Percentiles rank a stretch among this genome's conserved stretches.
These are phyloP conservation scores for Colletotrichum liriopes DNA, from an alignment of 2,329 filamentous ascomycete genomes.

Conservation along the genomic window DNA sequence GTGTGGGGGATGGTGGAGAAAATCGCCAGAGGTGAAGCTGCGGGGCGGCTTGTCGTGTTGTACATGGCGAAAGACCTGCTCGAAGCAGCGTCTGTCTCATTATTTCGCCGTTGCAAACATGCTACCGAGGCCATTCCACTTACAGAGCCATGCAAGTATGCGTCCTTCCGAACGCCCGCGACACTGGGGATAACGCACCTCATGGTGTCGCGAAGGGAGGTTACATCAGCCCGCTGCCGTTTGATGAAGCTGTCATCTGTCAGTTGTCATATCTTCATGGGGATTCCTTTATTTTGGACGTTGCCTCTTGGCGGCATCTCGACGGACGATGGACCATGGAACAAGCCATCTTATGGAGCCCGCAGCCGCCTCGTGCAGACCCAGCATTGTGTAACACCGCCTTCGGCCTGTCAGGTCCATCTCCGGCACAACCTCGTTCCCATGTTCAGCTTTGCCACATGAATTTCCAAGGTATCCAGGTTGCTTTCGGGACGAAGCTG, in stretches of 20 bases:
- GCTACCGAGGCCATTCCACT: slow-evolving; percentile 22
- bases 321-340: slow-evolving; percentile 27
- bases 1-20: slow-evolving; percentile 17
- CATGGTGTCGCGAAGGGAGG: slow-evolving; percentile 22
- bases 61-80: slow-evolving; percentile 21
- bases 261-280: slow-evolving; percentile 41
- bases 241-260: slow-evolving; percentile 43
- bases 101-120: slow-evolving; percentile 40
- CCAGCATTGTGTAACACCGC: slow-evolving; percentile 28
- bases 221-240: slow-evolving; percentile 33
- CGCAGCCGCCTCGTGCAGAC: slow-evolving; percentile 21
- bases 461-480: slow-evolving; percentile 6
- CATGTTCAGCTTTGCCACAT: slow-evolving; percentile 27
- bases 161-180: slow-evolving; percentile 35
- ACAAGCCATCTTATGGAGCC: slow-evolving; percentile 22
- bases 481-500: background rate
- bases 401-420: slow-evolving; percentile 28
- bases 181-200: slow-evolving; percentile 29
- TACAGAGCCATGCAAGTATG: slow-evolving; percentile 31
- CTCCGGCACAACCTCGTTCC: slow-evolving; percentile 12
- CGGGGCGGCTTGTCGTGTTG: slow-evolving; percentile 13
- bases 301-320: slow-evolving; percentile 23
- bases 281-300: slow-evolving; percentile 15
- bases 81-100: slow-evolving; percentile 25
- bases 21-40: slow-evolving; percentile 7